phyloP scores from a whole-genome alignment of 352 stramenopile genomes.

The Aphanomyces astaci region DNA sequence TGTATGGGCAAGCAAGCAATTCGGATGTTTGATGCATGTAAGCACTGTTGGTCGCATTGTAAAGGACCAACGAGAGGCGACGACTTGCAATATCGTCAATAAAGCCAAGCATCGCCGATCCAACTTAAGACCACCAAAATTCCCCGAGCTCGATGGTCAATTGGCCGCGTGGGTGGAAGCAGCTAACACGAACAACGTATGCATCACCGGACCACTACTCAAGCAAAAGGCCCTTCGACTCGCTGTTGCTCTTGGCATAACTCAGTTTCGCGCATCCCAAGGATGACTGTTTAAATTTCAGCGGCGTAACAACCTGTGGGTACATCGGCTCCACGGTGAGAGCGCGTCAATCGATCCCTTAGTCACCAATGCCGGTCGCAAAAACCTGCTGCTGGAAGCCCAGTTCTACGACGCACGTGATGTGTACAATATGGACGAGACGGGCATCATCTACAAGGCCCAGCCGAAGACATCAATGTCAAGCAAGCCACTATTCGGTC shows the following conservation, averaged over 20 bases:
- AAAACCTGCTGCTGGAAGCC: neutral
- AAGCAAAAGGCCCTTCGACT: neutral
- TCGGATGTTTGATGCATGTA: neutral
- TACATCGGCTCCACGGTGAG: constrained; percentile 2
- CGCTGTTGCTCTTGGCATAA: neutral
- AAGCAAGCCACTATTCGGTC: constrained; percentile 25
- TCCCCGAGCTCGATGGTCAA: neutral
- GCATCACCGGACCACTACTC: neutral
- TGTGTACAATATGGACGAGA: constrained; percentile 6
- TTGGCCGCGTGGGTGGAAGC: neutral
- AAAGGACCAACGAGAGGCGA: neutral
- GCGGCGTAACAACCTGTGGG: neutral
- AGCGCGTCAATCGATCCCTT: neutral
- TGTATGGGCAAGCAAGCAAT: neutral
- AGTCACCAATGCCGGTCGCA: neutral
- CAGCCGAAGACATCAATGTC: constrained; percentile 5
- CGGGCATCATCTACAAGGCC: constrained; percentile 8
- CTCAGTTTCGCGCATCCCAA: neutral
- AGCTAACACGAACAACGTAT: neutral
- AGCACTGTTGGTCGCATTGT: neutral
- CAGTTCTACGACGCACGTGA: neutral
- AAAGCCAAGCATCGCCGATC: neutral
- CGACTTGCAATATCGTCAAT: neutral
- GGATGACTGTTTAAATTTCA: neutral
- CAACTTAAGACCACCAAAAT: neutral